These are phyloP conservation scores for Lachnellula suecica DNA, from an alignment of 2,329 filamentous ascomycete genomes.

Conservation along the genomic window DNA sequence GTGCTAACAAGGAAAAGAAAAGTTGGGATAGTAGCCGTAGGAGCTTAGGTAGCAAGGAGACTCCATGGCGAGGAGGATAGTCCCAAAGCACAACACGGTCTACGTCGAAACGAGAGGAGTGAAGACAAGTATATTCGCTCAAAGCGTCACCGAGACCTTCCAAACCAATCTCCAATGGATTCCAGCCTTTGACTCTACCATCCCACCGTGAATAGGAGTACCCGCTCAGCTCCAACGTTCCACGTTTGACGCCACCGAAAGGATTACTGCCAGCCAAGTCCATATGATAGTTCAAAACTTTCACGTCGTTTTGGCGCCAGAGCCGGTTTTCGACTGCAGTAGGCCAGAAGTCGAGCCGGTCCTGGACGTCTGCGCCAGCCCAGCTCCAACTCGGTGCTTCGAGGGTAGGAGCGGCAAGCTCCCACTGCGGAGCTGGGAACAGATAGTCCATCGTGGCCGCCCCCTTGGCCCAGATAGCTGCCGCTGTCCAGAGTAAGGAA, in stretches of 20 bases:
- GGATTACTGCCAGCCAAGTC: neutral
- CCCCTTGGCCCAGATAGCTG: neutral
- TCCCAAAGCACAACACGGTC: too few species aligned
- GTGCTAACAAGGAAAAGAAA: too few species aligned
- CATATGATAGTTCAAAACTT: neutral
- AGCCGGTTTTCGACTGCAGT: neutral
- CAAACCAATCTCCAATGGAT: neutral
- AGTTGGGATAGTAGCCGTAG: too few species aligned
- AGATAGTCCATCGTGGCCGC: neutral
- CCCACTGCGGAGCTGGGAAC: constrained; percentile 3
- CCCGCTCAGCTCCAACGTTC: neutral
- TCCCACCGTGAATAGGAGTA: constrained; percentile 7
- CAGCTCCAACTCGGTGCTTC: constrained; percentile 7
- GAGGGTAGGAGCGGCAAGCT: neutral
- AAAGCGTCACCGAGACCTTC: neutral
- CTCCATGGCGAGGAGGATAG: too few species aligned
- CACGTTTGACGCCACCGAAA: constrained; percentile 3
- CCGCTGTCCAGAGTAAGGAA: constrained; percentile 7
- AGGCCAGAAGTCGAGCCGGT: neutral
- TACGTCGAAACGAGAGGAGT: too few species aligned
- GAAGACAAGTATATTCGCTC: neutral
- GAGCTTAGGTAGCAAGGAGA: too few species aligned
- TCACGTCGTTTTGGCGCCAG: constrained; percentile 4
- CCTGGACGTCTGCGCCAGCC: neutral
- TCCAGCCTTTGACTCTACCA: neutral